These are phyloP conservation scores for Naegleria lovaniensis DNA, from an alignment of 208 protist genomes.

Conservation along the genomic window DNA sequence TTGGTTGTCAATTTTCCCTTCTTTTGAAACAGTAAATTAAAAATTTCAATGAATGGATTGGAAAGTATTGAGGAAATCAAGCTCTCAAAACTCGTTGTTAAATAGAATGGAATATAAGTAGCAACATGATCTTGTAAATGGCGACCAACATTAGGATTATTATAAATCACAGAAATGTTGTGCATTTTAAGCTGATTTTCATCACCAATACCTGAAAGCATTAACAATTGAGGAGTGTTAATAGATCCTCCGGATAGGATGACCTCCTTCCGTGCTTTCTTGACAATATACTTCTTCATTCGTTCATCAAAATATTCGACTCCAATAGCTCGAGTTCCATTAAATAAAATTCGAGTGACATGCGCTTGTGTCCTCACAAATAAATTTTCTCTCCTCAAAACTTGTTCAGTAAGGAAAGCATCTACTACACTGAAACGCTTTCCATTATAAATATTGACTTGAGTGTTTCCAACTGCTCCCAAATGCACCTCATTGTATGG, in stretches of 20 bases:
- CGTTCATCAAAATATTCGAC: not conserved
- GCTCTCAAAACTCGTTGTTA: not conserved
- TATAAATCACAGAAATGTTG: conserved; percentile 27
- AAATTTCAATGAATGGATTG: not conserved
- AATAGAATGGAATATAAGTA: conserved; percentile 27
- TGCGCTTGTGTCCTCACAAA: not conserved
- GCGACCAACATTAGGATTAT: conserved; percentile 45
- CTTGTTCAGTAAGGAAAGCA: not conserved
- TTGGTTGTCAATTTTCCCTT: not conserved
- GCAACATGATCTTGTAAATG: conserved; percentile 57
- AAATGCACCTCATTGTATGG: not conserved
- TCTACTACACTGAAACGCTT: not conserved
- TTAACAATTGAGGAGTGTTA: conserved; percentile 53
- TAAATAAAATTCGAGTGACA: not conserved
- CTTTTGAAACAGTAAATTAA: not conserved
- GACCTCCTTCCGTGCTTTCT: conserved; percentile 43
- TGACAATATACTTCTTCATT: not conserved
- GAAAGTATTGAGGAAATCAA: no score
- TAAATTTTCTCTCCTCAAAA: not conserved
- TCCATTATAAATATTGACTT: not conserved
- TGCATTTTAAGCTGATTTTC: conserved; percentile 32
- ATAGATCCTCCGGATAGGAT: conserved; percentile 54
- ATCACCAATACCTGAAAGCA: conserved; percentile 53
- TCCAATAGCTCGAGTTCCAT: not conserved
- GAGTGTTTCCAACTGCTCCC: not conserved